Evolutionary conservation across 1,284 basidiomycete species (phyloP).

Genomic region (Melampsora larici-populina): DNA sequence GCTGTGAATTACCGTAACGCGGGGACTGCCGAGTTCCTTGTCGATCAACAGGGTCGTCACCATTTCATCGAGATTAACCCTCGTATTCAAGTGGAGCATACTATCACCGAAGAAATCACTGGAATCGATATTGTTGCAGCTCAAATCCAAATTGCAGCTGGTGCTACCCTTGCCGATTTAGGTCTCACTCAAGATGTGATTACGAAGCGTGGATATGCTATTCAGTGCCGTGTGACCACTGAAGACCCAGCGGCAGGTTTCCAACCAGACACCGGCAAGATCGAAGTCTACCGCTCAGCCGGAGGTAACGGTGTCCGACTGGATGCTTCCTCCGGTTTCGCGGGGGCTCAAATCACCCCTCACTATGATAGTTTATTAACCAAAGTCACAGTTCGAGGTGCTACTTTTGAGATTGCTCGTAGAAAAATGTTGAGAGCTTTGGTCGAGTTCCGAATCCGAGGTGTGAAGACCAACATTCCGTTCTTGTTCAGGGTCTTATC

Average conservation of each 20-base stretch:
- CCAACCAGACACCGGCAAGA: constrained; percentile 99
- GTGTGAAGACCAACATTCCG: constrained; percentile 84
- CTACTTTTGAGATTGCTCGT: constrained; percentile 96
- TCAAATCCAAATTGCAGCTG: constrained; percentile 97
- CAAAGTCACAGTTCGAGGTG: constrained; percentile 92
- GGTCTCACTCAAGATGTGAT: constrained; percentile 96
- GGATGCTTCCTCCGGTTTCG: constrained; percentile 95
- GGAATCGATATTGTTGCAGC: constrained; percentile 98
- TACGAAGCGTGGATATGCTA: constrained; percentile 92
- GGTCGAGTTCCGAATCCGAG: constrained; percentile 98
- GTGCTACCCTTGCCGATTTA: constrained; percentile 89
- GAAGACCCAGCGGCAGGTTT: constrained; percentile 87
- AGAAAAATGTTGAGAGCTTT: constrained; percentile 98
- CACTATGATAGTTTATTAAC: constrained; percentile 98
- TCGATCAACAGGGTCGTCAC: constrained; percentile 89
- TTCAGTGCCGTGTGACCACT: constrained; percentile 99
- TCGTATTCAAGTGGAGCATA: constrained; percentile 97
- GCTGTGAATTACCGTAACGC: constrained; percentile 98
- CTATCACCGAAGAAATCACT: constrained; percentile 87
- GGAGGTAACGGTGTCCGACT: constrained; percentile 98
- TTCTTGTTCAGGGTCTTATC: constrained; percentile 98
- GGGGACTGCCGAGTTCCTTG: constrained; percentile 78
- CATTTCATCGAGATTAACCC: constrained; percentile 99
- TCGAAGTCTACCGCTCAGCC: constrained; percentile 97
- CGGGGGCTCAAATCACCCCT: constrained; percentile 98